phyloP scores from a whole-genome alignment of 1,284 basidiomycete genomes.

The Ganoderma boninense region DNA sequence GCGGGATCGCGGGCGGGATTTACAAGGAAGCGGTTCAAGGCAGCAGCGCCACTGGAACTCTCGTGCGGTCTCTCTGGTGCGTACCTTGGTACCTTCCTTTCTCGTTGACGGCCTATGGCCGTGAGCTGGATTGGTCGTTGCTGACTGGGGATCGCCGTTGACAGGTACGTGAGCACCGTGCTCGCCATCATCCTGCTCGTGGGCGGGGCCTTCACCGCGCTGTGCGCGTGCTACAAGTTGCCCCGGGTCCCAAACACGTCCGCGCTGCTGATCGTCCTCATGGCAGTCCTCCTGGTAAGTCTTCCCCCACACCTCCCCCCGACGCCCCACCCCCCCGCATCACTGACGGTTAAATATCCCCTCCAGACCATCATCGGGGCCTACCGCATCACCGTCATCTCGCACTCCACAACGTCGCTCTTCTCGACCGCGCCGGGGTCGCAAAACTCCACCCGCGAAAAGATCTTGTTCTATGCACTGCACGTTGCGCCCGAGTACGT shows the following conservation, averaged over 20 bases:
- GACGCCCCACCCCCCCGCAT: neutral
- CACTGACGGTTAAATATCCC: too few relatives aligned
- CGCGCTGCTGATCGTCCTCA: slow-evolving; percentile 9
- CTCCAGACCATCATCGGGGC: slow-evolving; percentile 4
- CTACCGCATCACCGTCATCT: slow-evolving; percentile 13
- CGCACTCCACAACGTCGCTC: slow-evolving; percentile 14
- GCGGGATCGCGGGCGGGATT: slow-evolving; percentile 39
- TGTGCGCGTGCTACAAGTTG: slow-evolving; percentile 16
- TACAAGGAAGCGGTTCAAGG: slow-evolving; percentile 31
- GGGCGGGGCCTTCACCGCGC: neutral
- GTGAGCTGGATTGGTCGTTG: neutral
- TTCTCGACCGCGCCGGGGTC: slow-evolving; percentile 20
- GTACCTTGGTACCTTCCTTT: neutral
- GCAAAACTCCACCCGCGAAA: slow-evolving; percentile 34
- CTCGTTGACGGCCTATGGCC: neutral
- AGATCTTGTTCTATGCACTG: slow-evolving; percentile 53
- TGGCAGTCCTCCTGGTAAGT: slow-evolving; percentile 22
- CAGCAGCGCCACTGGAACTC: slow-evolving; percentile 27
- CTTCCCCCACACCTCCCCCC: too few relatives aligned
- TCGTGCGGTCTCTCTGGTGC: slow-evolving; percentile 36
- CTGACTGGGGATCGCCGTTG: neutral
- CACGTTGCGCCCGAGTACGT: slow-evolving; percentile 54
- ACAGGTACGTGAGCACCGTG: slow-evolving; percentile 26
- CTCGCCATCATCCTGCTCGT: slow-evolving; percentile 19
- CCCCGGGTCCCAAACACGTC: slow-evolving; percentile 19